These are phyloP conservation scores for Microdochium nivale DNA, from an alignment of 2,329 filamentous ascomycete species.

Conservation along the genomic window DNA sequence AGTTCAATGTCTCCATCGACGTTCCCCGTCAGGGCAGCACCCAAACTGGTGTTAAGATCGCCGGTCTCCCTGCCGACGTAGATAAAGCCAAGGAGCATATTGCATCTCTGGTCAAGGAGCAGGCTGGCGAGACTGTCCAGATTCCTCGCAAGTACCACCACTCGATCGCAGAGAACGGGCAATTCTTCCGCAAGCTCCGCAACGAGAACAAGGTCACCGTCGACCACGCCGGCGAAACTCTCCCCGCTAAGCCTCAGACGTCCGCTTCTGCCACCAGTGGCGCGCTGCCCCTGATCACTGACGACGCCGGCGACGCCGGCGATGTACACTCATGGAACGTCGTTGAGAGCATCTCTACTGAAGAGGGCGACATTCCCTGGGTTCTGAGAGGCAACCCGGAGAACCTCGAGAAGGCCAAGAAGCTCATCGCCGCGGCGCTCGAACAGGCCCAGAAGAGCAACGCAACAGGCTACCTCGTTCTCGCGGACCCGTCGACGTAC, in stretches of 20 bases:
- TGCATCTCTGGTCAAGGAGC: slow-evolving; percentile 66
- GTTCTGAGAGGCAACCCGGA: slow-evolving; percentile 73
- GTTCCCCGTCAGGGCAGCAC: slow-evolving; percentile 83
- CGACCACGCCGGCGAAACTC: slow-evolving; percentile 75
- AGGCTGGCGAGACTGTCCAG: slow-evolving; percentile 79
- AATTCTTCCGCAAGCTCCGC: slow-evolving; percentile 85
- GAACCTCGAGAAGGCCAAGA: slow-evolving; percentile 73
- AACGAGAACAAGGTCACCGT: slow-evolving; percentile 84
- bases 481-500: slow-evolving; percentile 85
- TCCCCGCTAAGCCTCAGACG: slow-evolving; percentile 59
- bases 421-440: slow-evolving; percentile 63
- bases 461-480: slow-evolving; percentile 76
- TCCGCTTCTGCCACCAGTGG: slow-evolving; percentile 48
- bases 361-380: slow-evolving; percentile 77
- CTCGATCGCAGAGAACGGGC: slow-evolving; percentile 75
- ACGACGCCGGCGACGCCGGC: slow-evolving; percentile 58
- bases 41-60: slow-evolving; percentile 78
- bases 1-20: slow-evolving; percentile 81
- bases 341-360: slow-evolving; percentile 52
- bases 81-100: slow-evolving; percentile 85
- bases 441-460: slow-evolving; percentile 61
- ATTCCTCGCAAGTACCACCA: slow-evolving; percentile 81
- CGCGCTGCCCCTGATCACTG: slow-evolving; percentile 83
- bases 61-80: slow-evolving; percentile 69
- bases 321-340: slow-evolving; percentile 78